phyloP scores from a whole-genome alignment of 148 eudicot genomes.

The Fagopyrum tataricum region DNA sequence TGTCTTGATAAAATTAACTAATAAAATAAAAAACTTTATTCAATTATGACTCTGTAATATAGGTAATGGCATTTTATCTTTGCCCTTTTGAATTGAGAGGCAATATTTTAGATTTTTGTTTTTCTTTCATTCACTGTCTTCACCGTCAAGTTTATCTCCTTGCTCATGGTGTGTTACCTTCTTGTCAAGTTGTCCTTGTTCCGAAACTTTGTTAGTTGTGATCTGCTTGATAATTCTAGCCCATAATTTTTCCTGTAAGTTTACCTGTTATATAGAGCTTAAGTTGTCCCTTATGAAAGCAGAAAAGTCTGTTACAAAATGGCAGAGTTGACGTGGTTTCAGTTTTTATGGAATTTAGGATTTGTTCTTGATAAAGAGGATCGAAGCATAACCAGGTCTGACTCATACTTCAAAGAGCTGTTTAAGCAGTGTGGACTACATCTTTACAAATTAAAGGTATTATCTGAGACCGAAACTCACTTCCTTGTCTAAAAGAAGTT shows the following conservation, averaged over 20 bases:
- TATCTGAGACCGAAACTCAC: neutral
- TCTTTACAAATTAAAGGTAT: conserved; percentile 67
- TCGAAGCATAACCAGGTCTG: conserved; percentile 84
- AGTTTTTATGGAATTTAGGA: conserved; percentile 34
- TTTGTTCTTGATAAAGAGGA: conserved; percentile 91
- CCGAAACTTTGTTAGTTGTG: neutral
- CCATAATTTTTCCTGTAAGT: neutral
- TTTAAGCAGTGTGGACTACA: conserved; percentile 75
- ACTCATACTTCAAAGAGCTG: conserved; percentile 73
- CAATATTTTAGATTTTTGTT: neutral
- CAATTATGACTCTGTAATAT: neutral
- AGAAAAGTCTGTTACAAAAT: neutral
- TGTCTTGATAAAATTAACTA: neutral
- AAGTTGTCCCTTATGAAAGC: neutral
- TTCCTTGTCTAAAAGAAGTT: neutral
- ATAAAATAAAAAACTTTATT: neutral
- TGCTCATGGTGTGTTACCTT: neutral
- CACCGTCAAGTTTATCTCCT: neutral
- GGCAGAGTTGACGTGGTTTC: neutral
- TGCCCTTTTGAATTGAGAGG: neutral
- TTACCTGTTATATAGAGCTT: neutral
- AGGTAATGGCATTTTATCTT: neutral
- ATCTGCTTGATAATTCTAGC: neutral
- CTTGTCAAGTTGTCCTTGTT: neutral
- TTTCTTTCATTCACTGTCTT: neutral